Percentiles rank a stretch among this genome's conserved stretches.
Conservation (phyloP, 2,329 filamentous ascomycete species). For the Fusarium denticulatum region DNA sequence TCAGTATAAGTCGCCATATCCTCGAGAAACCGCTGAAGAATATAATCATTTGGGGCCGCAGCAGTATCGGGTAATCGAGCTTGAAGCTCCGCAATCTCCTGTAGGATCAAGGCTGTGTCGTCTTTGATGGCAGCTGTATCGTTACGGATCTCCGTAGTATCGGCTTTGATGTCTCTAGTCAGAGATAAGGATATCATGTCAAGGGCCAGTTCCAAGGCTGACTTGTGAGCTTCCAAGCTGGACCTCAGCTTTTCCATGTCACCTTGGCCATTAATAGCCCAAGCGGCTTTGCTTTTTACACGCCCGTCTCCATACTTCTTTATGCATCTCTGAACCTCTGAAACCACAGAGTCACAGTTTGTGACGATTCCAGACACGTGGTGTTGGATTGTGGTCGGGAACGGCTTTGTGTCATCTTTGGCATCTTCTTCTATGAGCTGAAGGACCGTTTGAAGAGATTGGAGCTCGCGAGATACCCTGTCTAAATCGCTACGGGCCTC, state of each 20-base stretch:
- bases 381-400: not conserved
- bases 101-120: slow-evolving; percentile 2
- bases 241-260: slow-evolving; percentile 15
- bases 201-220: slow-evolving; percentile 3
- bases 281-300: not conserved
- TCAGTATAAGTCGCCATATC: slow-evolving; percentile 21
- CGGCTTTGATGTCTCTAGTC: not conserved
- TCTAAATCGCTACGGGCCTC: slow-evolving; percentile 27
- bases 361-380: not conserved
- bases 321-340: slow-evolving; percentile 3
- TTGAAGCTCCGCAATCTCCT: slow-evolving; percentile 8
- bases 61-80: not conserved
- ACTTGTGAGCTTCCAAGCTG: slow-evolving; percentile 22
- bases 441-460: slow-evolving; percentile 20
- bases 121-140: slow-evolving; percentile 20
- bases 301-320: not conserved
- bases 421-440: slow-evolving; percentile 28
- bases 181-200: slow-evolving; percentile 6
- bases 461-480: slow-evolving; percentile 23
- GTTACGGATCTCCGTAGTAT: not conserved
- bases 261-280: slow-evolving; percentile 3
- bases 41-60: not conserved
- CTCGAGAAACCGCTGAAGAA: slow-evolving; percentile 12
- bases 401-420: not conserved
- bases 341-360: slow-evolving; percentile 4